Conservation (phyloP, 805 yeast genomes). For the Saccharomycodes ludwigii region DNA sequence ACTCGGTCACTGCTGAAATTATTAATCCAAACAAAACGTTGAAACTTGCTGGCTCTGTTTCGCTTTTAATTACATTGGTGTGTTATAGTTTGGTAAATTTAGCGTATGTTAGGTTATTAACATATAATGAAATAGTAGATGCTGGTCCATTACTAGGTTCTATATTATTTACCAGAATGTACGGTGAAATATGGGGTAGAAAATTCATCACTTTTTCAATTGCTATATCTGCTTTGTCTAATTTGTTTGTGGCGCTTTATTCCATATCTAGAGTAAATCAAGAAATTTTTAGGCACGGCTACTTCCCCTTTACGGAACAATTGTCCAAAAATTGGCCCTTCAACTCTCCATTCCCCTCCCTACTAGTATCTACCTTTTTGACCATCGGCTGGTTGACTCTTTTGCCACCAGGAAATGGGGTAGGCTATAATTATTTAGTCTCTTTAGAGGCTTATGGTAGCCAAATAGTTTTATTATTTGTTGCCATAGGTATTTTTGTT, state of each 20-base stretch:
- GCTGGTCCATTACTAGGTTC: constrained; percentile 53
- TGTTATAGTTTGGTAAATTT: constrained; percentile 41
- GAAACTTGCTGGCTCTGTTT: constrained; percentile 47
- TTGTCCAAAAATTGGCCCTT: constrained; percentile 46
- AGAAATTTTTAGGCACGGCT: constrained; percentile 54
- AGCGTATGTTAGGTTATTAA: constrained; percentile 43
- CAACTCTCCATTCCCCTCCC: constrained; percentile 43
- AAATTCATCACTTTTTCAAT: constrained; percentile 43
- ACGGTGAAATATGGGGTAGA: constrained; percentile 40
- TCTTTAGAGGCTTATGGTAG: constrained; percentile 35
- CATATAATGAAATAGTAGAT: constrained; percentile 37
- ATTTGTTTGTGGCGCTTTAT: constrained; percentile 48
- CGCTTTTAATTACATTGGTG: constrained; percentile 33
- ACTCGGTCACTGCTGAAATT: constrained; percentile 48
- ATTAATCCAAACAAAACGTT: constrained; percentile 46
- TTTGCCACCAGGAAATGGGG: constrained; percentile 23
- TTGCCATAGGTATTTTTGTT: constrained; percentile 46
- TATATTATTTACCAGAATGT: constrained; percentile 40
- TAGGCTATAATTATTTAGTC: constrained; percentile 30
- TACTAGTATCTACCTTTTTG: constrained; percentile 23
- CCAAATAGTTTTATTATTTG: constrained; percentile 36
- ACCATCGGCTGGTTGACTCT: constrained; percentile 23
- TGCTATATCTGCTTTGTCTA: constrained; percentile 51
- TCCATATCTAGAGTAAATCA: constrained; percentile 51
- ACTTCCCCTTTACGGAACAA: constrained; percentile 36